phyloP scores from a whole-genome alignment of 306 rosid species.

The Trifolium repens region DNA sequence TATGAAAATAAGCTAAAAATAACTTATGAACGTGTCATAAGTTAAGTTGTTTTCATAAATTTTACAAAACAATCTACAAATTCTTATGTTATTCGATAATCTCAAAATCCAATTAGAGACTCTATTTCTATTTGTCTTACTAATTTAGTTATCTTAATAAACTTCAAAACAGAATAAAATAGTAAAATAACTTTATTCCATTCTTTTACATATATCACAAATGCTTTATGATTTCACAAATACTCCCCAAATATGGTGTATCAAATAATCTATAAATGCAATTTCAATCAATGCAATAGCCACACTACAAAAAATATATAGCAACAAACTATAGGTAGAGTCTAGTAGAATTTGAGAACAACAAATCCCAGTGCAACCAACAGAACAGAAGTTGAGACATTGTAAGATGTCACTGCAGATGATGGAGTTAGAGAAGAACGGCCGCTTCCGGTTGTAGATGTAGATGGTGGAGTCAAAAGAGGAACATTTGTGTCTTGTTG shows the following conservation, averaged over 20 bases:
- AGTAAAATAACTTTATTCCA: neutral
- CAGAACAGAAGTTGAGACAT: conserved; percentile 50
- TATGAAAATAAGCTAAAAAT: too few species aligned
- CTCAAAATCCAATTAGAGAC: too few species aligned
- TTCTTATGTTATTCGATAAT: too few species aligned
- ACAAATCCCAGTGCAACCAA: conserved; percentile 49
- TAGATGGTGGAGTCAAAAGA: conserved; percentile 52
- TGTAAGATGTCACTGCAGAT: conserved; percentile 48
- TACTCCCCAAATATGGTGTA: conserved; percentile 36
- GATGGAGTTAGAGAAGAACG: conserved; percentile 70
- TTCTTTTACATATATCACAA: conserved; percentile 12
- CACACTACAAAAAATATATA: conserved; percentile 39
- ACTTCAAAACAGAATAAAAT: neutral
- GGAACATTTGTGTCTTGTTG: conserved; percentile 50
- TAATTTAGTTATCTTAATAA: neutral
- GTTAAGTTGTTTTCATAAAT: too few species aligned
- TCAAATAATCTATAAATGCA: conserved; percentile 16
- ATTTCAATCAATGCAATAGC: conserved; percentile 11
- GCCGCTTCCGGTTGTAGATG: conserved; percentile 60
- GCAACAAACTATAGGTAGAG: conserved; percentile 10
- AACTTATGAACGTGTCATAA: too few species aligned
- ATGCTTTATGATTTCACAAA: conserved; percentile 10
- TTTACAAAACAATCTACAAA: too few species aligned
- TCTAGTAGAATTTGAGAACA: conserved; percentile 52
- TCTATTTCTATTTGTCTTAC: neutral